Percentiles rank a stretch among this genome's conserved stretches.
These are phyloP conservation scores for Sambucus nigra DNA, from an alignment of 129 eudicot genomes.

Conservation along the genomic window DNA sequence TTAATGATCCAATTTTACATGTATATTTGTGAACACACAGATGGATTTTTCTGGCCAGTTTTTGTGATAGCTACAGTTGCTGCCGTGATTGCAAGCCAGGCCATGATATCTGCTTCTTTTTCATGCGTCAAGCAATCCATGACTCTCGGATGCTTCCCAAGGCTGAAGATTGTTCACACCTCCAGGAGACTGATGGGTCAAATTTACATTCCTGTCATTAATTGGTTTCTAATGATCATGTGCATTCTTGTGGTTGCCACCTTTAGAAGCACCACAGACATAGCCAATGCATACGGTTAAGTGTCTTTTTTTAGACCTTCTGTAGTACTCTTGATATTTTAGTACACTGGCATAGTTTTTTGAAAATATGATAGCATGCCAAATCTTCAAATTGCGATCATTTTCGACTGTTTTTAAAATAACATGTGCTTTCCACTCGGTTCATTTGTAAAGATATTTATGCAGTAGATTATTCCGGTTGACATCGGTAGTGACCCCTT, in stretches of 20 bases:
- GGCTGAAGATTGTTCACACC: constrained; percentile 85
- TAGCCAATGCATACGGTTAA: constrained; percentile 95
- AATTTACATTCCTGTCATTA: constrained; percentile 84
- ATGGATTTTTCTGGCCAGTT: constrained; percentile 80
- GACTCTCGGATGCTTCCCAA: constrained; percentile 95
- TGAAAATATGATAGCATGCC: too few species aligned
- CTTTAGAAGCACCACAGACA: constrained; percentile 71
- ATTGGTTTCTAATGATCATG: constrained; percentile 82
- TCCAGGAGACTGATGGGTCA: constrained; percentile 96
- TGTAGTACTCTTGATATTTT: too few species aligned
- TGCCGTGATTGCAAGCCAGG: constrained; percentile 84
- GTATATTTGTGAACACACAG: too few species aligned
- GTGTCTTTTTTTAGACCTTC: neutral
- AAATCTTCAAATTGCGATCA: too few species aligned
- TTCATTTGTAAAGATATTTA: too few species aligned
- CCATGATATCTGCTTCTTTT: constrained; percentile 92
- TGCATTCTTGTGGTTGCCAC: constrained; percentile 61
- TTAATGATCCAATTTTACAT: too few species aligned
- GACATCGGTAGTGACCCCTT: too few species aligned
- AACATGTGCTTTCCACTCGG: too few species aligned
- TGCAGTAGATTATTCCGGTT: too few species aligned
- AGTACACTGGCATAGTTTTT: too few species aligned
- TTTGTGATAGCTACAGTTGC: constrained; percentile 79
- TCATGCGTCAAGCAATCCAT: constrained; percentile 90
- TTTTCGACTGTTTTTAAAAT: too few species aligned